Evolutionary conservation across 1,139 yeast species (phyloP), one percentile per base, ranked within the genome.

Genomic region (Spencermartinsiella ligniputridi): DNA sequence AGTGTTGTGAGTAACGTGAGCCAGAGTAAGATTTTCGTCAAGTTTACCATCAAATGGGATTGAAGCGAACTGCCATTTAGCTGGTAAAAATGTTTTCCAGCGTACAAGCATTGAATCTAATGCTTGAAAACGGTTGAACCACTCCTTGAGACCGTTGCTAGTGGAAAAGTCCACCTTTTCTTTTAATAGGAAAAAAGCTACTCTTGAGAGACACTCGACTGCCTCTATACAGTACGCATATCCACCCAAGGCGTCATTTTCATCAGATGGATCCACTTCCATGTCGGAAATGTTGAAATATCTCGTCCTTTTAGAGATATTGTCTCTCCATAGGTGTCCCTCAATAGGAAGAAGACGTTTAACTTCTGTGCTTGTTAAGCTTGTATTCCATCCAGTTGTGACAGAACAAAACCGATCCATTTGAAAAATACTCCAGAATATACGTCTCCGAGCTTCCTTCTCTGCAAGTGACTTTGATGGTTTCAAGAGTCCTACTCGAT

Each of bases 1-100:
- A 3, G 59, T 54, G 37, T 56, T 56, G 43, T 55, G 59, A 5
- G 57, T 54, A 24, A 55, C 48, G 42, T 56, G 61, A 2, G 61
- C 61, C 5, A 56, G 50, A 2, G 58, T 53, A 37, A 56, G 39
- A 37, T 56, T 56, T 35, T 54, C 57, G 41, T 56, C 61, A 43
- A 53, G 44, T 46, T 13, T 19, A 3, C 18, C 52, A 11, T 35
- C 15, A 4, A 11, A 5, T 6, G 8, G 15, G 18, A 35, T 39
- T 16, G 39, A 36, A 6, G 44, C 47, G 11, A 42, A 44, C n/a
- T 45, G 40, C 55, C 56, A 52, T 35, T 45, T 45, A 16, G 39
- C 47, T 11, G 60, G 57, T 24, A 55, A 40, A 33, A 46, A 39
- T 24, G 46, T 33, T 39, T 54, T 56, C 60, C 60, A 56, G 13